Evolutionary conservation across 1,284 basidiomycete genomes (phyloP).

Genomic region (Earliella scabrosa): DNA sequence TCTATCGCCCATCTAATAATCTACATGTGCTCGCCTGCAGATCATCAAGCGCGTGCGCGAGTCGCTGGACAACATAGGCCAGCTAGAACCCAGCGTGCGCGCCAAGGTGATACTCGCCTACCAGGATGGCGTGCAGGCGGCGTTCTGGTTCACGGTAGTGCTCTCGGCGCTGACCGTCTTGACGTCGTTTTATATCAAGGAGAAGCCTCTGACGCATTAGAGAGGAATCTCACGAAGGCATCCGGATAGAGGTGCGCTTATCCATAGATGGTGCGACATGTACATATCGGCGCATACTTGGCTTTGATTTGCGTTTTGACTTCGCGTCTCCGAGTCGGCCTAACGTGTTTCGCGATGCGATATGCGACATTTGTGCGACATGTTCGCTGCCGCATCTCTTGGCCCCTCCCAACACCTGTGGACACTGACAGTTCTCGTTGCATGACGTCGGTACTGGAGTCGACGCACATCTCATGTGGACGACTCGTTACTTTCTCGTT

Average conservation of each 20-base stretch:
- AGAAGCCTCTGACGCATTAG: conserved; percentile 44
- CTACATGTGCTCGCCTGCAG: conserved; percentile 33
- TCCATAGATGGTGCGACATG: neutral
- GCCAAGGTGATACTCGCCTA: conserved; percentile 52
- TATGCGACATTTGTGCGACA: too few relatives aligned
- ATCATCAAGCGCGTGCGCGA: conserved; percentile 58
- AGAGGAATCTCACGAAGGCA: neutral
- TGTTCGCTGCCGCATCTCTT: too few relatives aligned
- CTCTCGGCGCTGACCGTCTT: conserved; percentile 45
- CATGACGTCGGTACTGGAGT: too few relatives aligned
- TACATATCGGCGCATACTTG: neutral
- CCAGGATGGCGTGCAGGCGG: conserved; percentile 49
- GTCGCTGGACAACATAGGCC: conserved; percentile 55
- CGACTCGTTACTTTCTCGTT: too few relatives aligned
- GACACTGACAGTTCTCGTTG: too few relatives aligned
- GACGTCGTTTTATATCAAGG: conserved; percentile 54
- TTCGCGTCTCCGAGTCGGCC: too few relatives aligned
- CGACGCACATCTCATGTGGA: too few relatives aligned
- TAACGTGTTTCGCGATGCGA: too few relatives aligned
- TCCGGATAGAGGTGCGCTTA: neutral
- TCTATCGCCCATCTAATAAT: neutral
- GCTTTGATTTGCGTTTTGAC: too few relatives aligned
- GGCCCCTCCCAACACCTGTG: too few relatives aligned
- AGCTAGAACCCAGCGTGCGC: conserved; percentile 48
- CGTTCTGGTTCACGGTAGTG: conserved; percentile 50